These are phyloP conservation scores for Trichophaea hybrida DNA, from an alignment of 2,329 filamentous ascomycete genomes.

Conservation along the genomic window DNA sequence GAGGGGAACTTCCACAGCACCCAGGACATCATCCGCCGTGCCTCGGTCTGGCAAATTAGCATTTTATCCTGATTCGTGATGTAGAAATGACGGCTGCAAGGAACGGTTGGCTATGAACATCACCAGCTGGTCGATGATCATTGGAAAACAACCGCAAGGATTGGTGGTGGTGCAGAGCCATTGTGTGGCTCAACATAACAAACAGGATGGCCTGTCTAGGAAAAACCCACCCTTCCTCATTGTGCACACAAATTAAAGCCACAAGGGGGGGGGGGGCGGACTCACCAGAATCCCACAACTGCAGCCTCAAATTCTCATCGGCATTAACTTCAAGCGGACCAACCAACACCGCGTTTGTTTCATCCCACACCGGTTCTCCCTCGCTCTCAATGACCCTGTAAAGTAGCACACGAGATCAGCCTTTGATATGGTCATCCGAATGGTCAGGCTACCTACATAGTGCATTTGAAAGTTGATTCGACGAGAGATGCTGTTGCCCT, in stretches of 20 bases:
- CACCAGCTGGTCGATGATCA: conserved; percentile 2
- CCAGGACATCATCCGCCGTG: conserved; percentile 84
- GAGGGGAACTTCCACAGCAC: conserved; percentile 83
- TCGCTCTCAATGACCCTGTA: conserved; percentile 78
- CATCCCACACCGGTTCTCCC: conserved; percentile 82
- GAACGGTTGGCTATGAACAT: not conserved
- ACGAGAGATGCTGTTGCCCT: not conserved
- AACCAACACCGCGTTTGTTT: conserved; percentile 69
- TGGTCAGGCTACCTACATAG: not conserved
- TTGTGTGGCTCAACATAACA: not conserved
- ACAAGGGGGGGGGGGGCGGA: not conserved
- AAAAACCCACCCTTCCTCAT: not conserved
- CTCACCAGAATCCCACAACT: conserved; percentile 60
- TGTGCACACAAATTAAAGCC: not conserved
- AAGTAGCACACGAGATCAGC: not conserved
- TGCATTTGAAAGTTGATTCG: not conserved
- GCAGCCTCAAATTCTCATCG: conserved; percentile 80
- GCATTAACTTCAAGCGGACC: conserved; percentile 82
- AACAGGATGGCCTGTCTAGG: not conserved
- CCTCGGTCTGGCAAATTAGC: conserved; percentile 52
- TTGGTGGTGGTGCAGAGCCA: not conserved
- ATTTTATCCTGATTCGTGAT: not conserved
- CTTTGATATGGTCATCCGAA: not conserved
- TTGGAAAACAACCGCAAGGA: not conserved
- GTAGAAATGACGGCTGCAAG: not conserved